These are phyloP conservation scores for Diaporthe vexans DNA, from an alignment of 2,329 filamentous ascomycete species.

Conservation along the genomic window DNA sequence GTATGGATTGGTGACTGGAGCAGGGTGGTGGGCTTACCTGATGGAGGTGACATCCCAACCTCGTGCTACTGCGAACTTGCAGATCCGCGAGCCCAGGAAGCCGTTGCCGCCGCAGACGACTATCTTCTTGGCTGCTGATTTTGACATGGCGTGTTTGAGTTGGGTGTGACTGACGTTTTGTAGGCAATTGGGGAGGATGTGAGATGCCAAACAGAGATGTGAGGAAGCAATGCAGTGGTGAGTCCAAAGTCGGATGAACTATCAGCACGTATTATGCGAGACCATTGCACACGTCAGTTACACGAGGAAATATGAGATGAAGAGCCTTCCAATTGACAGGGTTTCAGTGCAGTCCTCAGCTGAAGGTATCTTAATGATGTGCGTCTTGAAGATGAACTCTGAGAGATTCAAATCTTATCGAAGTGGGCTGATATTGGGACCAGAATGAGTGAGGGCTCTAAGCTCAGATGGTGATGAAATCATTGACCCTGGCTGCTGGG, in stretches of 20 bases:
- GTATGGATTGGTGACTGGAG: neutral
- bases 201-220: neutral
- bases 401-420: neutral
- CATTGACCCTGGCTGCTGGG: constrained; percentile 33
- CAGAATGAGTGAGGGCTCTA: constrained; percentile 8
- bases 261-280: constrained; percentile 8
- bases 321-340: neutral
- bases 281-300: neutral
- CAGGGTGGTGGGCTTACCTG: constrained; percentile 76
- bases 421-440: constrained; percentile 9
- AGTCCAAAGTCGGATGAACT: constrained; percentile 9
- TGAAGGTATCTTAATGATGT: neutral
- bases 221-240: neutral
- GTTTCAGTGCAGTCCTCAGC: neutral
- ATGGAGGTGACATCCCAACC: constrained; percentile 95
- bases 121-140: constrained; percentile 77
- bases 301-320: neutral
- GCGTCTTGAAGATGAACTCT: neutral
- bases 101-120: constrained; percentile 95
- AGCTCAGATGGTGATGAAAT: constrained; percentile 40
- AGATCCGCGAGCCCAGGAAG: constrained; percentile 90
- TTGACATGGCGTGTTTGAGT: constrained; percentile 59
- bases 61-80: constrained; percentile 86
- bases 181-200: neutral
- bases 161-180: neutral